phyloP scores from a whole-genome alignment of 345 rosid species.

The Salix purpurea region DNA sequence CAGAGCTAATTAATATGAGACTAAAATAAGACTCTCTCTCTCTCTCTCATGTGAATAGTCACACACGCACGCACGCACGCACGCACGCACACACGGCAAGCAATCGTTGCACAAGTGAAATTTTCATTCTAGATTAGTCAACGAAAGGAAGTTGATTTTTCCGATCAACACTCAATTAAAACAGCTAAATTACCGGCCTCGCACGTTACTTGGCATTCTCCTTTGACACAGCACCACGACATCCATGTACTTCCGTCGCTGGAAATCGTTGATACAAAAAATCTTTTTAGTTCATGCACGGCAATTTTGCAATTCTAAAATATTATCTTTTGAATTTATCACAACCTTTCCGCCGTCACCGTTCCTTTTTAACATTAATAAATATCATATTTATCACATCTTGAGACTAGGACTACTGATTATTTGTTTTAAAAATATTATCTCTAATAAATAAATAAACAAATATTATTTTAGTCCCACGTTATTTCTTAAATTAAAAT shows the following conservation, averaged over 20 bases:
- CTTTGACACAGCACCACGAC: neutral
- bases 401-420: no score
- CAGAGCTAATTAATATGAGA: neutral
- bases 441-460: rapidly evolving
- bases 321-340: no score
- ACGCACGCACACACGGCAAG: neutral
- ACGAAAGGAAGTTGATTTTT: neutral
- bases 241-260: neutral
- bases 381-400: no score
- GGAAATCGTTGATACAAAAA: neutral
- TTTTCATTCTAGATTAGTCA: no score
- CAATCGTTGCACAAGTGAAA: neutral
- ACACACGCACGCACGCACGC: neutral
- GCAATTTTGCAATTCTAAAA: neutral
- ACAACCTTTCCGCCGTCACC: no score
- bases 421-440: no score
- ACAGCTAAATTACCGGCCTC: neutral
- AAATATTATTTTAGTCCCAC: no score
- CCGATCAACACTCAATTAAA: no score
- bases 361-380: no score
- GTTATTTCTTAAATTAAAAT: no score
- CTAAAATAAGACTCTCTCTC: neutral
- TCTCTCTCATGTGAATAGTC: no score
- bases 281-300: neutral
- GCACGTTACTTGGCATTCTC: neutral